A percentile compares a stretch with the other conserved stretches of the same genome.
Conservation (phyloP, 352 stramenopile species). For the Blastocystis sp. region DNA sequence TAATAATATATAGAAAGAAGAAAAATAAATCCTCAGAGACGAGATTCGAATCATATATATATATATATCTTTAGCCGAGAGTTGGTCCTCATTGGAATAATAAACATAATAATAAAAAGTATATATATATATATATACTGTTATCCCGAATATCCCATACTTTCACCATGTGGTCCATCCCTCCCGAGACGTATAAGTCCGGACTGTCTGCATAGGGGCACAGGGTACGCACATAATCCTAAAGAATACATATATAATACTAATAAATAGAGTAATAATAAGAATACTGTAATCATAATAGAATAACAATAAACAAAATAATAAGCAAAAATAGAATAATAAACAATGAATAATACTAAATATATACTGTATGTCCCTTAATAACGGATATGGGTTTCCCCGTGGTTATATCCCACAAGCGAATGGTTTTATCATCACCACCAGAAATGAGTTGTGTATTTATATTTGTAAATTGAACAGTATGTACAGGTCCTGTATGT, state of each 20-base stretch:
- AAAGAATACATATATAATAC: background rate
- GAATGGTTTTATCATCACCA: conserved; percentile 27
- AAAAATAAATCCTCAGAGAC: too few species aligned
- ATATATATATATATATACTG: too few species aligned
- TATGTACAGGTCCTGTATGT: conserved; percentile 4
- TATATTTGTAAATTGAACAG: conserved; percentile 15
- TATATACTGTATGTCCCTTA: conserved; percentile 11
- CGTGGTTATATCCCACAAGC: conserved; percentile 33
- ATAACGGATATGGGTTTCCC: conserved; percentile 26
- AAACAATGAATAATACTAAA: background rate
- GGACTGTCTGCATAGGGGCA: background rate
- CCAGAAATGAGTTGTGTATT: conserved; percentile 25
- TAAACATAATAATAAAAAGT: too few species aligned
- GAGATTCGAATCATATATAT: conserved; percentile 3
- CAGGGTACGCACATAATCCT: conserved; percentile 31
- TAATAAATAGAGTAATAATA: too few species aligned
- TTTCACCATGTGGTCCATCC: conserved; percentile 32
- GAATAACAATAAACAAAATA: too few species aligned
- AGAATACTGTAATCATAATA: too few species aligned
- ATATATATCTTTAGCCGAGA: background rate
- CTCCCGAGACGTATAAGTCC: conserved; percentile 22
- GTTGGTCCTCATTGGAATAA: background rate
- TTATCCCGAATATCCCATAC: conserved; percentile 23
- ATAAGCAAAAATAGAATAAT: too few species aligned
- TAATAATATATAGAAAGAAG: too few species aligned